Conservation (phyloP, 2,329 filamentous ascomycete genomes). For the Microdochium paspali region DNA sequence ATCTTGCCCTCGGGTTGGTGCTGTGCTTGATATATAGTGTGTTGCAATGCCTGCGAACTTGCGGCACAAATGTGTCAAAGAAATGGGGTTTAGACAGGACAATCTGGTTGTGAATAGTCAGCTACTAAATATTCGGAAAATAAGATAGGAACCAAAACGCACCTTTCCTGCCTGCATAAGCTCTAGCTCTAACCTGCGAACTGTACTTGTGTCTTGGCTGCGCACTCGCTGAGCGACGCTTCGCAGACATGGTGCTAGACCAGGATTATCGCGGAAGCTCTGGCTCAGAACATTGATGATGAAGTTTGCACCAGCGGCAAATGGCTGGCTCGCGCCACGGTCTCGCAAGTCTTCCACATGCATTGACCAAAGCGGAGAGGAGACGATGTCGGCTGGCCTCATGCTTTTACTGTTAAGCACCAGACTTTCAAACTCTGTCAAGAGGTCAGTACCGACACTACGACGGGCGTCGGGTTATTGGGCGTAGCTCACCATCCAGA, state of each 20-base stretch:
- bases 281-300: constrained; percentile 26
- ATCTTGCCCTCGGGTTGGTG: constrained; percentile 24
- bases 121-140: constrained; percentile 1
- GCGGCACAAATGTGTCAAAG: constrained; percentile 30
- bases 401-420: constrained; percentile 22
- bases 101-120: constrained; percentile 7
- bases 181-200: constrained; percentile 40
- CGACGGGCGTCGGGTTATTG: no score
- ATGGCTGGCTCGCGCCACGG: constrained; percentile 16
- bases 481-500: constrained; percentile 38
- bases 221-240: constrained; percentile 24
- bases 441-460: background rate
- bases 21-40: constrained; percentile 28
- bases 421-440: constrained; percentile 36
- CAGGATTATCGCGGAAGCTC: constrained; percentile 19
- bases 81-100: constrained; percentile 13
- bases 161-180: constrained; percentile 42
- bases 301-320: constrained; percentile 23
- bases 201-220: constrained; percentile 25
- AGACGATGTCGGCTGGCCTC: constrained; percentile 21
- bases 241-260: constrained; percentile 22
- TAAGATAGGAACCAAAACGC: no score
- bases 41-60: constrained; percentile 31
- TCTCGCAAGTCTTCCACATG: constrained; percentile 25
- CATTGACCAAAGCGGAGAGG: constrained; percentile 30